A percentile compares a stretch with the other conserved stretches of the same genome.
These are phyloP conservation scores for Saraca asoca DNA, from an alignment of 331 rosid species.

Conservation along the genomic window DNA sequence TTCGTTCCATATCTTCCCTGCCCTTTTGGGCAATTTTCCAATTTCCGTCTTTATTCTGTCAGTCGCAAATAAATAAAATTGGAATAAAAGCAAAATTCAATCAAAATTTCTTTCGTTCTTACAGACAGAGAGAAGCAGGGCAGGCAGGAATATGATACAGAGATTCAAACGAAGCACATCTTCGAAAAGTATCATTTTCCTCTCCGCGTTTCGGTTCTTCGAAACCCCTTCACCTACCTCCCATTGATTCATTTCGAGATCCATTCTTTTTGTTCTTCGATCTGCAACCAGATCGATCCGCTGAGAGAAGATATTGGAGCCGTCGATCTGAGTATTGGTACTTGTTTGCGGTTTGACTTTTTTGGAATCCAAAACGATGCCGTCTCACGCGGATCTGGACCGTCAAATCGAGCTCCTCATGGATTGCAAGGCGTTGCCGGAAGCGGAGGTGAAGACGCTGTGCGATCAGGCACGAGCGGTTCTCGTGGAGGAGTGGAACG, in stretches of 20 bases:
- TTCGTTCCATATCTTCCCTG: conserved; percentile 29
- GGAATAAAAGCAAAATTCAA: too few relatives aligned
- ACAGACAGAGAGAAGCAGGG: conserved; percentile 17
- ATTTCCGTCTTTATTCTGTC: conserved; percentile 53
- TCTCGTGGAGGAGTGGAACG: conserved; percentile 98
- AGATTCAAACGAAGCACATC: conserved; percentile 39
- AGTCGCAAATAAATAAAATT: conserved; percentile 43
- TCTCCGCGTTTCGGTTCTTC: conserved; percentile 38
- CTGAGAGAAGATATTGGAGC: conserved; percentile 14
- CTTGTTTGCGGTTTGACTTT: too few relatives aligned
- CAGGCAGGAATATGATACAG: conserved; percentile 46
- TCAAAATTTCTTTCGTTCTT: too few relatives aligned
- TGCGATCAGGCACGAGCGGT: conserved; percentile 96
- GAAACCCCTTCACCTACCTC: conserved; percentile 30
- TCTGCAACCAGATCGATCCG: conserved; percentile 35
- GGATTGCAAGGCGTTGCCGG: conserved; percentile 96
- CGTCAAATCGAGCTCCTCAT: conserved; percentile 98
- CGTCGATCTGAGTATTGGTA: conserved; percentile 46
- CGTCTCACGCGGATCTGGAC: conserved; percentile 97
- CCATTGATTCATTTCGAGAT: neutral
- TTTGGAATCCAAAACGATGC: conserved; percentile 56
- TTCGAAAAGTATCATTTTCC: conserved; percentile 50
- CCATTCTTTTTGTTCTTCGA: neutral
- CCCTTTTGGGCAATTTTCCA: conserved; percentile 37
- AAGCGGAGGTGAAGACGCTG: conserved; percentile 86